Evolutionary conservation across 176 grass and related monocot genomes (phyloP), one percentile per base, ranked within the genome.

Genomic region (Carex parvula): DNA sequence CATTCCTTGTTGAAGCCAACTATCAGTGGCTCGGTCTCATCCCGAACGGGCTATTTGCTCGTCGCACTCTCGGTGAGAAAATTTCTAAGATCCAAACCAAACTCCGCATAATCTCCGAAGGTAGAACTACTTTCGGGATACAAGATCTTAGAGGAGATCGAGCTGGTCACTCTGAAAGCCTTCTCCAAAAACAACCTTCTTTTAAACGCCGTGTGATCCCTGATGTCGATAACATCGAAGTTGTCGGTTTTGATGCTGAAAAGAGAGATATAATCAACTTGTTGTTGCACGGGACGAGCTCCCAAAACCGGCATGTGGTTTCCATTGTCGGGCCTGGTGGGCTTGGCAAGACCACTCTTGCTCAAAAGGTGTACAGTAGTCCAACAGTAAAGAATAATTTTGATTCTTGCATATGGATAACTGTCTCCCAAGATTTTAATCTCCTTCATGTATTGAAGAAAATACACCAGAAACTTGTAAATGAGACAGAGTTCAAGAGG

Each of bases 261-360:
- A 79, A 52, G 70, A 22, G 48, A 29, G 37, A 17, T 1, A 29
- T 85, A 2, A 64, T 67, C 14, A 3, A 61, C 0, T 18, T 60
- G 26, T 44, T 85, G 56, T 22, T 85, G 2, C 15, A 85, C 61
- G 2, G 7, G 6, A 10, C 0, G 8, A 21, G 15, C 13, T 41
- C 14, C 22, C 2, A 9, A 12, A 42, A 3, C 8, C 35, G 70
- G 37, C 8, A 10, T 30, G 54, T 79, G 8, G 56, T 85, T 26
- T 65, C 70, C n/a, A 64, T 85, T 20, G 70, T 85, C 10, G 84
- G 84, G 4, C 71, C 71, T 8, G 84, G 53, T 32, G 84, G 84
- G 1, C 26, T 85, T 20, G 84, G 84, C 33, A 85, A 85, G 84
- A 78, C 84, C 7, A 85, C 84, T 15, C 70, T 85, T 37, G 70